Evolutionary conservation across 202 grass and related monocot genomes (phyloP), one percentile per base, ranked within the genome.

Genomic region (Setaria italica): DNA sequence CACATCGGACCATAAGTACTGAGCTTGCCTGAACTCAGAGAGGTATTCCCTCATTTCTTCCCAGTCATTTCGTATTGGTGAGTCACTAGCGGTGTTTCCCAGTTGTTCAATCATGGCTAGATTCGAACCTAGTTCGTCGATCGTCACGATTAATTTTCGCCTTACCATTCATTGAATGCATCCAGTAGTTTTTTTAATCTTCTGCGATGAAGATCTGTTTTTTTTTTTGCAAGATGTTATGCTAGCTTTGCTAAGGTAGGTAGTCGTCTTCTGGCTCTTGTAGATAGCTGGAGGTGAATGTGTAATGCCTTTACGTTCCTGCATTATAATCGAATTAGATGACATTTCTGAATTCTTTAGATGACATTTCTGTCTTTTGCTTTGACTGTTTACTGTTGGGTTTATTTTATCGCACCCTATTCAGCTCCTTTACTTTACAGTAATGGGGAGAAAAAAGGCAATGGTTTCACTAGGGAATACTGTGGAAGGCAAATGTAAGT

Each of bases 241-340:
- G 19, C 67, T 25, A 7, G 46, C 19, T 69, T 43, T 45, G 17
- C 66, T 14, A 29, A 29, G 66, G 37, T 69, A 69, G 25, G 25
- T 25, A 25, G 25, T 25, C 25, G 25, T 25, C 25, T 25, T 25
- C 25, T 25, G 25, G 19, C 42, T 46, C 67, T 42, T 76, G 53
- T 42, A 58, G 51, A 42, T 58, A 76, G 51, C 51, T 76, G 73
- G 73, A 76, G 35, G 73, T 20, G 72, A 75, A 56, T 39, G 12
- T 56, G 50, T 41, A 35, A 42, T 58, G 2, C 34, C n/a, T 74
- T 75, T 54, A 55, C 65, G 50, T 37, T 55, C 32, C 48, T 35
- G 72, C 10, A 55, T 6, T 58, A 2, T 42, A 41, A 21, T 76
- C 0, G 11, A 5, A 43, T 25, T 25, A 76, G 51, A 57, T 9